Percentiles rank a stretch among this genome's conserved stretches.
These are phyloP conservation scores for Starmerella stigmatis DNA, from an alignment of 805 yeast species.

Conservation along the genomic window DNA sequence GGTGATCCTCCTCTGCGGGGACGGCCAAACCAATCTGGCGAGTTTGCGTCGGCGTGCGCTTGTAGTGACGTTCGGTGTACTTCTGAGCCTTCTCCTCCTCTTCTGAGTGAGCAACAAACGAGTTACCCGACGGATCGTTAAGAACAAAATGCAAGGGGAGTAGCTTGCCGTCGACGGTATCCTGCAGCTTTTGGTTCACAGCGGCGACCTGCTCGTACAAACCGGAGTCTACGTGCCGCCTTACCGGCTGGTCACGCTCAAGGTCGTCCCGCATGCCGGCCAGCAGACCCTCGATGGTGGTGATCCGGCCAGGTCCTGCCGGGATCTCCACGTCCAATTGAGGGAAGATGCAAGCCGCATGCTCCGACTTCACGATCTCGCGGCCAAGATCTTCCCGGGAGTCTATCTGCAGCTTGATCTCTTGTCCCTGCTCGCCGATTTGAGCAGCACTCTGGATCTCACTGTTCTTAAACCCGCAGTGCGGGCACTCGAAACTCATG, in stretches of 20 bases:
- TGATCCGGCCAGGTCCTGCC: constrained; percentile 83
- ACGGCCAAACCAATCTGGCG: constrained; percentile 59
- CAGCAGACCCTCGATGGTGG: constrained; percentile 83
- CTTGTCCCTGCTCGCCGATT: constrained; percentile 79
- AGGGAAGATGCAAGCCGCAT: constrained; percentile 65
- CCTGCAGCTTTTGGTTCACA: constrained; percentile 49
- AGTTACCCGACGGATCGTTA: constrained; percentile 95
- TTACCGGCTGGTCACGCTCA: constrained; percentile 64
- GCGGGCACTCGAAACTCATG: constrained; percentile 94
- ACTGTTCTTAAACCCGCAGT: constrained; percentile 80
- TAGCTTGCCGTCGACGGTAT: constrained; percentile 54
- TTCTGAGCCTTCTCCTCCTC: constrained; percentile 85
- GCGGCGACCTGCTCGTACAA: constrained; percentile 63
- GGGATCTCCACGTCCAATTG: constrained; percentile 93
- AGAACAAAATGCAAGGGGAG: constrained; percentile 67
- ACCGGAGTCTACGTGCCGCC: constrained; percentile 67
- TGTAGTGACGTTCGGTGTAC: constrained; percentile 77
- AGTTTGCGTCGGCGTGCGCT: constrained; percentile 80
- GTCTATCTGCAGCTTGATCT: constrained; percentile 61
- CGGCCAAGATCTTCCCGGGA: constrained; percentile 64
- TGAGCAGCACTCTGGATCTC: constrained; percentile 94
- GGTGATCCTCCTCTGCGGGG: constrained; percentile 33
- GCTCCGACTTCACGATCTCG: constrained; percentile 84
- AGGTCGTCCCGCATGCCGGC: constrained; percentile 76
- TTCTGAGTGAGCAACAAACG: constrained; percentile 62